Percentiles rank a stretch among this genome's conserved stretches.
Evolutionary conservation across 179 eudicot species (phyloP).

Genomic region (Amaranthus tricolor): DNA sequence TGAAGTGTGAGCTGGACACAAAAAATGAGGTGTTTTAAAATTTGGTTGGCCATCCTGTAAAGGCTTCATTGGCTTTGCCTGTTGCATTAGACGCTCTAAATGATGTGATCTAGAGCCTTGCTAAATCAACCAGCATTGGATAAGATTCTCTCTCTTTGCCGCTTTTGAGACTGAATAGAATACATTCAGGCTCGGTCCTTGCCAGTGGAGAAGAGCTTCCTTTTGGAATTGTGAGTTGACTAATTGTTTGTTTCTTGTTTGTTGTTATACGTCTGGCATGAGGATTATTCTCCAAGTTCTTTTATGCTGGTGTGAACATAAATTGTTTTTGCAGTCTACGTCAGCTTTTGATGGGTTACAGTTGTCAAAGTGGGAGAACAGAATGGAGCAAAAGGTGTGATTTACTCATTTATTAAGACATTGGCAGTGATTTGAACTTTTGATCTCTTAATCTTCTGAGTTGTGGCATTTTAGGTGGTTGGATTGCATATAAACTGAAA

Average conservation of each 20-base stretch:
- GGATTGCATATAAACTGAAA: slow-evolving; percentile 60
- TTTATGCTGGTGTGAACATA: background rate
- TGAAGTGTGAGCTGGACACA: slow-evolving; percentile 44
- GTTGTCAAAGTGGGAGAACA: slow-evolving; percentile 93
- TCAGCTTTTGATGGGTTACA: slow-evolving; percentile 92
- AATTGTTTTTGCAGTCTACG: slow-evolving; percentile 52
- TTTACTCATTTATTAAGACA: background rate
- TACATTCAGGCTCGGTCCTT: slow-evolving; percentile 75
- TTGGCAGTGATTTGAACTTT: background rate
- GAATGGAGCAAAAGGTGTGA: slow-evolving; percentile 86
- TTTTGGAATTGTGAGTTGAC: slow-evolving; percentile 80
- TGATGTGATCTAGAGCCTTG: slow-evolving; percentile 56
- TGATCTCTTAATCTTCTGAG: background rate
- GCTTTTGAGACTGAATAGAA: slow-evolving; percentile 66
- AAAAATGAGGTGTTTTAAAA: slow-evolving; percentile 42
- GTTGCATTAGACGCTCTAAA: slow-evolving; percentile 82
- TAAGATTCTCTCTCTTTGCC: slow-evolving; percentile 57
- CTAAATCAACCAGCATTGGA: slow-evolving; percentile 27
- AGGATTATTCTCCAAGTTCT: slow-evolving; percentile 1
- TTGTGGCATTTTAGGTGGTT: slow-evolving; percentile 59
- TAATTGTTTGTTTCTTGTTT: background rate
- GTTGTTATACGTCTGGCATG: background rate
- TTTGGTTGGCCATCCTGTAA: slow-evolving; percentile 78
- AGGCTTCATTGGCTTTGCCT: slow-evolving; percentile 76
- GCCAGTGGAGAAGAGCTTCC: slow-evolving; percentile 97